phyloP scores from a whole-genome alignment of 805 yeast genomes.

The Jamesozyma piceae region DNA sequence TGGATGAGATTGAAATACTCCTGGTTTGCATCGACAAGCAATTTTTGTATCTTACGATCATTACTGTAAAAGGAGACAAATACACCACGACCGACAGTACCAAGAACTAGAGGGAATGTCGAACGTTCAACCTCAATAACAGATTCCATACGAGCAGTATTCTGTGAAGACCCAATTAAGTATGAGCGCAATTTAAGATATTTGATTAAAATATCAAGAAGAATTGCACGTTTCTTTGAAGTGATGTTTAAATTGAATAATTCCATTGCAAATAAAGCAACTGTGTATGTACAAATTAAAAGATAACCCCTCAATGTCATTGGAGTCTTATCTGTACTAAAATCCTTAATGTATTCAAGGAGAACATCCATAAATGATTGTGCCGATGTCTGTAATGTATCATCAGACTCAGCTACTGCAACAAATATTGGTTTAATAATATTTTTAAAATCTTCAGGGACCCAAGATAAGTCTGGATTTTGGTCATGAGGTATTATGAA shows the following conservation, averaged over 20 bases:
- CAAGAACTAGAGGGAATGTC: slow-evolving; percentile 30
- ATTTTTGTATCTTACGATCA: slow-evolving; percentile 40
- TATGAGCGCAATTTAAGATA: slow-evolving; percentile 32
- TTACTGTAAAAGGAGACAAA: slow-evolving; percentile 44
- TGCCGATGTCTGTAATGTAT: slow-evolving; percentile 30
- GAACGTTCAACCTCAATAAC: slow-evolving; percentile 20
- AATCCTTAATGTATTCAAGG: slow-evolving; percentile 18
- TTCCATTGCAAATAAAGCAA: slow-evolving; percentile 32
- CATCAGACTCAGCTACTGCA: slow-evolving; percentile 33
- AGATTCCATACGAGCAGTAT: slow-evolving; percentile 16
- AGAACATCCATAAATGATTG: slow-evolving; percentile 31
- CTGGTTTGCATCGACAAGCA: slow-evolving; percentile 36
- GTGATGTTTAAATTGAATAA: slow-evolving; percentile 26
- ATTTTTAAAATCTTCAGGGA: slow-evolving; percentile 18
- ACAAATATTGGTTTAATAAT: slow-evolving; percentile 33
- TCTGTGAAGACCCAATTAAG: slow-evolving; percentile 23
- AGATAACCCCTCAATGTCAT: slow-evolving; percentile 33
- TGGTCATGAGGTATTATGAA: slow-evolving; percentile 19
- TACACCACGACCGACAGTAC: slow-evolving; percentile 42
- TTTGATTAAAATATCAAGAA: slow-evolving; percentile 33
- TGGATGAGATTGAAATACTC: slow-evolving; percentile 21
- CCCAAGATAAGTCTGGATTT: slow-evolving; percentile 12
- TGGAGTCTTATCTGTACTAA: slow-evolving; percentile 19
- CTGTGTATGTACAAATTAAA: slow-evolving; percentile 25
- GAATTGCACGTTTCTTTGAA: slow-evolving; percentile 27